A percentile compares a stretch with the other conserved stretches of the same genome.
Evolutionary conservation across 1,284 basidiomycete species (phyloP).

Genomic region (Cutaneotrichosporon sp.): DNA sequence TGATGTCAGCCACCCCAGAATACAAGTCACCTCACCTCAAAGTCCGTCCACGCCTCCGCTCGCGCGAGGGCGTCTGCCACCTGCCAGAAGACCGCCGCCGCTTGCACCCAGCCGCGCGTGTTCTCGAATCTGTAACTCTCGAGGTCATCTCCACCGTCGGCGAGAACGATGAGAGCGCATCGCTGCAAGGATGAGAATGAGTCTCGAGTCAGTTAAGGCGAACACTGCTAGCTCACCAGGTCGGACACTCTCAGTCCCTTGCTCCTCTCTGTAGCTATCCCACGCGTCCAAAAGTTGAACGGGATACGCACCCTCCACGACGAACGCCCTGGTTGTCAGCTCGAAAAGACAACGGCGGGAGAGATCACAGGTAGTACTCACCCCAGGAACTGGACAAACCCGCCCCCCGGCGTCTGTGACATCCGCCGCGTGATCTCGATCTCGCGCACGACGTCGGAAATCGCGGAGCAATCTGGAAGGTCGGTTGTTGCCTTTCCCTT

Average conservation of each 20-base stretch:
- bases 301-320: constrained; percentile 84
- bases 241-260: constrained; percentile 78
- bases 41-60: constrained; percentile 74
- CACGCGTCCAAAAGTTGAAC: constrained; percentile 72
- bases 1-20: constrained; percentile 47
- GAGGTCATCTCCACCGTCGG: constrained; percentile 84
- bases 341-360: background rate
- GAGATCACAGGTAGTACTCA: constrained; percentile 34
- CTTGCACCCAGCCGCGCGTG: constrained; percentile 73
- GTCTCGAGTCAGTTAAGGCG: constrained; percentile 55
- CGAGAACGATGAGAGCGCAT: constrained; percentile 84
- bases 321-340: constrained; percentile 60
- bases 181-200: constrained; percentile 69
- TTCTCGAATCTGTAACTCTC: constrained; percentile 70
- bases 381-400: constrained; percentile 75
- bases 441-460: constrained; percentile 80
- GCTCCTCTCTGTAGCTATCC: constrained; percentile 72
- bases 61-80: constrained; percentile 70
- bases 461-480: constrained; percentile 61
- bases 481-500: background rate
- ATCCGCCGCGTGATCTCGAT: constrained; percentile 79
- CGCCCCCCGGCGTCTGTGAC: constrained; percentile 63
- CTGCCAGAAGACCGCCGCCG: constrained; percentile 87
- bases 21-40: constrained; percentile 67
- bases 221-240: constrained; percentile 62